Evolutionary conservation across 352 stramenopile genomes (phyloP), one percentile per base, ranked within the genome.

Genomic region (Peronosclerospora sorghi): DNA sequence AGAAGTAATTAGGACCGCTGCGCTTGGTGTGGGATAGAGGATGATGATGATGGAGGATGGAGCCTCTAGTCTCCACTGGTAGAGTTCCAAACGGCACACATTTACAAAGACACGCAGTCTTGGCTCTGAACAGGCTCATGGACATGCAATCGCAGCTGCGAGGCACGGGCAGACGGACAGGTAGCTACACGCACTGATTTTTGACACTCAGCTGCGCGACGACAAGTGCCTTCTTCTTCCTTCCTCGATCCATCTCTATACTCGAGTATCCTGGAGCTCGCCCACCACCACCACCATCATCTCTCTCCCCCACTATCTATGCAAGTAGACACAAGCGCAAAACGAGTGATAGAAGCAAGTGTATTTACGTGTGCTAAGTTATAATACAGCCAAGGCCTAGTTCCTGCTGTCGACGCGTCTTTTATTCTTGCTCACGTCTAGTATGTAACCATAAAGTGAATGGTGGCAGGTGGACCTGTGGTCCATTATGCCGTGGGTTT

Each of bases 321-420:
- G 54, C 54, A 58, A 62, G 43, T 51, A 54, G 54, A 55, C 19
- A 42, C 36, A 36, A 45, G 54, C 44, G 30, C 35, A 41, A 24
- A 51, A 59, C 41, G 38, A 30, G 44, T 56, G 44, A 45, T 30
- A 28, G 51, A 41, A 45, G 38, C 21, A 41, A 56, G 55, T 60
- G 38, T 60, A 60, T 53, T 60, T 65, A 57, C 56, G 49, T 63
- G 51, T 56, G 36, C 48, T 65, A 65, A 65, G 36, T 65, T 65
- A 65, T 65, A 61, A n/a, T 41, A 43, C 34, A 60, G 46, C 53
- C 45, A 57, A 61, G 58, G 32, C 2, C 58, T 57, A 32, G 44
- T 39, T 45, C 54, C 45, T 56, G 35, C 45, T 51, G 20, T 48
- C 29, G 30, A 24, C n/a, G n/a, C n/a, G n/a, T n/a, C n/a, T n/a